Evolutionary conservation across 164 flowering plant species (phyloP), one percentile per base, ranked within the genome.

Genomic region (Buxus sempervirens): DNA sequence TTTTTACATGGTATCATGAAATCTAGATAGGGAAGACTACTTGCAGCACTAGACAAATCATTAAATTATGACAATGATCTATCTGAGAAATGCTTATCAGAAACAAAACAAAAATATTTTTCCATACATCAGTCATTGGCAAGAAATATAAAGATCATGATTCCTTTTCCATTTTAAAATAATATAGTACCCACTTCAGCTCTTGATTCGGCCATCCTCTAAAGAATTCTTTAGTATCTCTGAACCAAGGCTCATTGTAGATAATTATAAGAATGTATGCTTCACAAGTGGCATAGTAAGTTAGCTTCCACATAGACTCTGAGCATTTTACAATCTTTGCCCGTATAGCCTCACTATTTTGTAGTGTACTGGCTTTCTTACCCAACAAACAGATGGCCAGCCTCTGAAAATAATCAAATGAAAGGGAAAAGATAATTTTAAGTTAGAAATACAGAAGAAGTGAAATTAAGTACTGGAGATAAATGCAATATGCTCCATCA

Each of bases 241-340:
- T 73, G 75, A 89, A 86, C 97, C 97, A 95, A 55, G 96, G 86
- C 70, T 95, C 96, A 22, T 77, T 59, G 67, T 78, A 88, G 38
- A 69, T 73, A 54, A 82, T 69, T 66, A 66, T 62, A 60, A 95
- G 83, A 74, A 88, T 48, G 42, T 69, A 90, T 55, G 63, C 68
- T 77, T 95, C 89, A 68, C 83, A 82, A 58, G 84, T 69, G 1
- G 82, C 88, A 76, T 89, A 92, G 82, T 92, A 90, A 27, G 87
- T 72, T 26, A 92, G 72, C 79, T 95, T 95, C 98, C 98, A 95
- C 91, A 92, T 76, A 59, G 97, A 92, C 75, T 95, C 97, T 6
- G 89, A 78, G 71, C 88, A 90, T 82, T 95, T 95, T 57, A 32
- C 78, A 67, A 95, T 77, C 78, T 90, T 92, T 66, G 78, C 83